A percentile compares a stretch with the other conserved stretches of the same genome.
phyloP scores from a whole-genome alignment of 805 yeast genomes.

The Wickerhamomyces rabaulensis region DNA sequence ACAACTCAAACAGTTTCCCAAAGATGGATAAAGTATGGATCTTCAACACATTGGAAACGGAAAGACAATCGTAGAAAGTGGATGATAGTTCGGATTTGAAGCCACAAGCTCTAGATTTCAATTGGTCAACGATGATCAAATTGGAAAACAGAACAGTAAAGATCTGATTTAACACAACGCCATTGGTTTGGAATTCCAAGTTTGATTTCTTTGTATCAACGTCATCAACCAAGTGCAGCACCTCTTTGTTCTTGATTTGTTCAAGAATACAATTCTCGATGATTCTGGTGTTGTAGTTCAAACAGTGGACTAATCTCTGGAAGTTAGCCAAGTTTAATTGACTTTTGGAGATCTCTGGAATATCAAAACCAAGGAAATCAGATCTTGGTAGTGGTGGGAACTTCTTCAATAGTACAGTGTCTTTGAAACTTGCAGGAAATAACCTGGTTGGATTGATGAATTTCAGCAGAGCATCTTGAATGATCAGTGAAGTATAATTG shows the following conservation, averaged over 20 bases:
- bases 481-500: constrained; percentile 13
- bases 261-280: constrained; percentile 6
- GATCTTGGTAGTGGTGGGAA: constrained; percentile 25
- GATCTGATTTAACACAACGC: constrained; percentile 10
- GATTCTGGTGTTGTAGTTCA: constrained; percentile 9
- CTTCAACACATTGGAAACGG: constrained; percentile 18
- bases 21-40: constrained; percentile 21
- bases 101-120: constrained; percentile 11
- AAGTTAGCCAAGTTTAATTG: constrained; percentile 14
- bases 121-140: constrained; percentile 10
- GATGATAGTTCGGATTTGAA: constrained; percentile 1
- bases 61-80: constrained; percentile 11
- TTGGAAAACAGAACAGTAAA: constrained; percentile 11
- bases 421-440: constrained; percentile 6
- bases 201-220: constrained; percentile 5
- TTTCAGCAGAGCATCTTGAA: constrained; percentile 10
- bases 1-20: constrained; percentile 30
- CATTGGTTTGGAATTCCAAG: constrained; percentile 9
- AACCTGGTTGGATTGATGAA: constrained; percentile 11
- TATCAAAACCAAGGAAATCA: constrained; percentile 14
- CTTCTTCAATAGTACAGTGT: constrained; percentile 9
- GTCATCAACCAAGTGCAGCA: constrained; percentile 3
- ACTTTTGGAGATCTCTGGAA: constrained; percentile 2
- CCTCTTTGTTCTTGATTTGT: constrained; percentile 2
- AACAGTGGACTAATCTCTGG: constrained; percentile 9